Conservation (phyloP, 2,329 filamentous ascomycete species). For the Nigrospora oryzae region DNA sequence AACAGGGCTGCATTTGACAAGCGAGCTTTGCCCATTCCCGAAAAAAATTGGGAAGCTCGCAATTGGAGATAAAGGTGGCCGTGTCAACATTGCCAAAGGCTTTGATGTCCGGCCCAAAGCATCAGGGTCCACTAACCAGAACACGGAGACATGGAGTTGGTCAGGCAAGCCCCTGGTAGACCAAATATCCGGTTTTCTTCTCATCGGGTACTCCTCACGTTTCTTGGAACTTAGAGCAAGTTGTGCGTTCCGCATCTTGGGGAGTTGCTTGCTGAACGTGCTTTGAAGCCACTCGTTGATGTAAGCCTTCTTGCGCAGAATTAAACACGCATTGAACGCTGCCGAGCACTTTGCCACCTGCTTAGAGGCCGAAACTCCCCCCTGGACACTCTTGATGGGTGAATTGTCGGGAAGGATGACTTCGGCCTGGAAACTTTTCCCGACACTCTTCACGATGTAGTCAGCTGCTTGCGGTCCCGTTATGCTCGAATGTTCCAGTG, state of each 20-base stretch:
- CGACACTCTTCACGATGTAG: constrained; percentile 53
- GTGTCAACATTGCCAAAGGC: constrained; percentile 64
- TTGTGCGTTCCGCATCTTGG: constrained; percentile 77
- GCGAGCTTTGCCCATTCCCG: constrained; percentile 51
- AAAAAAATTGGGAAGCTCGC: constrained; percentile 67
- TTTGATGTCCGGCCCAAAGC: constrained; percentile 50
- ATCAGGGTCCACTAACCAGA: constrained; percentile 49
- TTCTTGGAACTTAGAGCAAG: constrained; percentile 77
- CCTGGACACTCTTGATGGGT: constrained; percentile 59
- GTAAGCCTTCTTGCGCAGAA: constrained; percentile 56
- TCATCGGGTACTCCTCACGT: constrained; percentile 66
- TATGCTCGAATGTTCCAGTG: constrained; percentile 42
- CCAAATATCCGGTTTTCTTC: constrained; percentile 74
- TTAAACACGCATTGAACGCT: constrained; percentile 73
- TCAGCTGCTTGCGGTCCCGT: constrained; percentile 25
- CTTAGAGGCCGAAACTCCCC: constrained; percentile 59
- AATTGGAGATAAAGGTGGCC: constrained; percentile 53
- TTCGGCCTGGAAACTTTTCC: constrained; percentile 63
- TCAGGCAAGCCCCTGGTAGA: constrained; percentile 33
- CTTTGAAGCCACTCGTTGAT: constrained; percentile 71
- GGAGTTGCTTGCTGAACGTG: constrained; percentile 61
- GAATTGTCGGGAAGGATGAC: constrained; percentile 69
- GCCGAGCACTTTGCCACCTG: constrained; percentile 78
- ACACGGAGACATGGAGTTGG: constrained; percentile 50
- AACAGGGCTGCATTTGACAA: constrained; percentile 42